Base-by-base conservation (phyloP, 108 stramenopile species). In the Skeletonema marinoi region DNA sequence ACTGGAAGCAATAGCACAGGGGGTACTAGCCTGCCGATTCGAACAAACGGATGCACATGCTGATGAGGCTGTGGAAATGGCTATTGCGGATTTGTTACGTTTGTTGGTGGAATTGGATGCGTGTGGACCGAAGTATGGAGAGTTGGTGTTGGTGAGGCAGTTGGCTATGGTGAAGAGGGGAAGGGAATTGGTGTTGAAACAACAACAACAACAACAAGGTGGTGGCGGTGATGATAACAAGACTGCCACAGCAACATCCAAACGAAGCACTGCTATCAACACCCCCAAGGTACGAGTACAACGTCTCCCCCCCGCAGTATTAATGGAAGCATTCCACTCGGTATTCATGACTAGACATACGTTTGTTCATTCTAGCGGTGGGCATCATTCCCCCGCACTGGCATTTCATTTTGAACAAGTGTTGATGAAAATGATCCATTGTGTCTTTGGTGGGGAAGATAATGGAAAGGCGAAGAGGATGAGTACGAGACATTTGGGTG, bases 61-160 rank as follows among this genome's bases (percentile, higher is more conserved):
- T n/a, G 94, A 95, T 60, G 94, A 95, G 76, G 94, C 94, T 30
- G 94, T 95, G 1, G 94, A 95, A 88, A 92, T 95, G 92, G 94
- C 94, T 9, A 93, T 95, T 72, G 91, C 92, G 16, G 94, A 95
- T 81, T 77, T 95, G 50, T 76, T 95, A 32, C 67, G 81, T 11
- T 71, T 95, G 35, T 50, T 95, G 64, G 86, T 93, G 8, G 72
- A 77, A 30, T 75, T 81, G 36, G 77, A 85, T 78, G 66, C 71
- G 32, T 58, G 61, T 32, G 73, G 68, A 13, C 75, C 85, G 32
- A 68, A 88, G 38, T 73, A 70, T 48, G 85, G 81, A 2, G 84
- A 86, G 51, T 81, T 78, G 1, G 33, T 88, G 32, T 64, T 73
- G 32, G 59, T 77, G 35, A 50, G 60, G 19, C 60, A 48, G 31